A percentile compares a stretch with the other conserved stretches of the same genome.
Conservation (phyloP, 805 yeast species). For the Candida ascalaphidarum region DNA sequence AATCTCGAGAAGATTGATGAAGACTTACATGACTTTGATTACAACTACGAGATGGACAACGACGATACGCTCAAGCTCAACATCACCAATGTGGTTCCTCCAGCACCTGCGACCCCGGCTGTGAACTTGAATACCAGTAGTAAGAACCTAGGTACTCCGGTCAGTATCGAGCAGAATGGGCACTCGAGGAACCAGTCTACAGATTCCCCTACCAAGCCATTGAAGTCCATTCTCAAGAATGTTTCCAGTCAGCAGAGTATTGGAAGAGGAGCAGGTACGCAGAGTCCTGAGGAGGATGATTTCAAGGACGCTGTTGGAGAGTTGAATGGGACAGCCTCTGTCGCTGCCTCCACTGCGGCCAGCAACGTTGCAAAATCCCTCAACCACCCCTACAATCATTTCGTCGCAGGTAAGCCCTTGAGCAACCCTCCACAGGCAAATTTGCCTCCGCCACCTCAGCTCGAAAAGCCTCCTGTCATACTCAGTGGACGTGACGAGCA, state of each 20-base stretch:
- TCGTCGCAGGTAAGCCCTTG: too few species aligned
- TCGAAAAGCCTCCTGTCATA: too few species aligned
- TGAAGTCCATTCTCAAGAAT: background rate
- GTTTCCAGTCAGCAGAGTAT: too few species aligned
- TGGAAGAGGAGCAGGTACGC: constrained; percentile 1
- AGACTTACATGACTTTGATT: constrained; percentile 34
- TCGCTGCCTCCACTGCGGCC: too few species aligned
- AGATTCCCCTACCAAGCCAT: background rate
- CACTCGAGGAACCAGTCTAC: background rate
- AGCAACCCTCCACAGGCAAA: too few species aligned
- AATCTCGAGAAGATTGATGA: constrained; percentile 33
- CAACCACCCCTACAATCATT: too few species aligned
- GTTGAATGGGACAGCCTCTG: too few species aligned
- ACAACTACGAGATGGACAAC: constrained; percentile 28
- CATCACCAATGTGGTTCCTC: constrained; percentile 3
- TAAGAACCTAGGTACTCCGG: background rate
- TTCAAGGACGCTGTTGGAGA: constrained; percentile 4
- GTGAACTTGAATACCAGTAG: constrained; percentile 2
- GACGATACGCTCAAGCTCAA: constrained; percentile 27
- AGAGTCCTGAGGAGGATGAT: constrained; percentile 2
- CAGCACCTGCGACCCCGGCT: too few species aligned
- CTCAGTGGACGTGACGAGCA: too few species aligned
- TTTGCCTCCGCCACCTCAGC: too few species aligned
- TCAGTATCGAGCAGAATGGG: background rate
- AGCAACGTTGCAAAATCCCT: too few species aligned